These are phyloP conservation scores for Aureobasidium sp. DNA, from an alignment of 2,329 filamentous ascomycete genomes.

Conservation along the genomic window DNA sequence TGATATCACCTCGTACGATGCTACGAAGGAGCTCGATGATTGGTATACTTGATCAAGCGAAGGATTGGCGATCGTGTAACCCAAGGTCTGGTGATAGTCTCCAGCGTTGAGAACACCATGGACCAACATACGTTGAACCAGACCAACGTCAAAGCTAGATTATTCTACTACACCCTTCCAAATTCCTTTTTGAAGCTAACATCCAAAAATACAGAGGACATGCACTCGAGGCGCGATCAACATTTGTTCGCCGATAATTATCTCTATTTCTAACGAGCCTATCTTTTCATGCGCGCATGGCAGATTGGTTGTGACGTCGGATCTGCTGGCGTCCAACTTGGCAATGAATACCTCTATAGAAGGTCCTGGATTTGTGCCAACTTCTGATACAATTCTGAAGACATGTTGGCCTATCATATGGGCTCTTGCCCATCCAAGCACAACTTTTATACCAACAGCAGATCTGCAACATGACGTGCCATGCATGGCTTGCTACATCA, in stretches of 20 bases:
- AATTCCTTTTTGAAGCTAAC: too few relatives aligned
- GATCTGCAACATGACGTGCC: conserved; percentile 8
- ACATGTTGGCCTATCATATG: not conserved
- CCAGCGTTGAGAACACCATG: not conserved
- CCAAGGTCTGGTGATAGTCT: not conserved
- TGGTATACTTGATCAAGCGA: not conserved
- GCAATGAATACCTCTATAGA: not conserved
- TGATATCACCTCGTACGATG: not conserved
- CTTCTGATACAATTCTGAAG: not conserved
- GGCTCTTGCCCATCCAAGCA: not conserved
- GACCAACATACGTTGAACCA: not conserved
- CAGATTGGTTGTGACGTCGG: conserved; percentile 1
- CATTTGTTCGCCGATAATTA: not conserved
- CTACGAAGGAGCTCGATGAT: not conserved
- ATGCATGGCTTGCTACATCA: conserved; percentile 2
- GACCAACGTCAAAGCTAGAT: not conserved
- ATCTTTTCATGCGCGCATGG: not conserved
- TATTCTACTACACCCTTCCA: too few relatives aligned
- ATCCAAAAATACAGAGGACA: too few relatives aligned
- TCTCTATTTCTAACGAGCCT: not conserved
- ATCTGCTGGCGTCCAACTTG: conserved; percentile 1
- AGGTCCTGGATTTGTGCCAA: not conserved
- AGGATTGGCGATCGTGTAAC: not conserved
- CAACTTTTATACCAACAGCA: not conserved
- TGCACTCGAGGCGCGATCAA: too few relatives aligned